A percentile compares a stretch with the other conserved stretches of the same genome.
Conservation (phyloP, 306 rosid genomes). For the Abrus precatorius region DNA sequence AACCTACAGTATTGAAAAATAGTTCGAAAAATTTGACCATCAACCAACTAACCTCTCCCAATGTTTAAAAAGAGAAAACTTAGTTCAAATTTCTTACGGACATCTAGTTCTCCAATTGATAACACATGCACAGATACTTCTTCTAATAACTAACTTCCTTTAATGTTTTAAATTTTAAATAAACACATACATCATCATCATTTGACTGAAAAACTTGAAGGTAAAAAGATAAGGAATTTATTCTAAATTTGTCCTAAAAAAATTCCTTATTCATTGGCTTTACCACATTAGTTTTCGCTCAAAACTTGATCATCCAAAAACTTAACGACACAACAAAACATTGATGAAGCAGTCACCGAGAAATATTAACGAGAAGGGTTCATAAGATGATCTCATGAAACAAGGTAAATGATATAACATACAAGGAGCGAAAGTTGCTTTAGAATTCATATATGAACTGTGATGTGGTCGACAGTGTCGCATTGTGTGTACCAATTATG, state of each 20-base stretch:
- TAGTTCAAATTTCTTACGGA: no score
- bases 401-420: slow-evolving; percentile 33
- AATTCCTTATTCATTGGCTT: neutral
- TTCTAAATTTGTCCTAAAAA: neutral
- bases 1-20: no score
- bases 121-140: no score
- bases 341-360: neutral
- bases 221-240: neutral
- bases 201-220: neutral
- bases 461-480: slow-evolving; percentile 28
- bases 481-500: slow-evolving; percentile 39
- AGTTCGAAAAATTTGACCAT: no score
- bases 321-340: neutral
- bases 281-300: neutral
- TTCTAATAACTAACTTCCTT: neutral
- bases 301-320: neutral
- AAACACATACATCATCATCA: neutral
- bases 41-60: no score
- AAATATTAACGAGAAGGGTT: neutral
- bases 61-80: no score
- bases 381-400: slow-evolving; percentile 22
- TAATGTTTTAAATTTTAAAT: neutral
- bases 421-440: slow-evolving; percentile 36
- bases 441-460: slow-evolving; percentile 44
- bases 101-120: no score